Base-by-base conservation (phyloP, 805 yeast species). In the Pichia gijzeniarum region DNA sequence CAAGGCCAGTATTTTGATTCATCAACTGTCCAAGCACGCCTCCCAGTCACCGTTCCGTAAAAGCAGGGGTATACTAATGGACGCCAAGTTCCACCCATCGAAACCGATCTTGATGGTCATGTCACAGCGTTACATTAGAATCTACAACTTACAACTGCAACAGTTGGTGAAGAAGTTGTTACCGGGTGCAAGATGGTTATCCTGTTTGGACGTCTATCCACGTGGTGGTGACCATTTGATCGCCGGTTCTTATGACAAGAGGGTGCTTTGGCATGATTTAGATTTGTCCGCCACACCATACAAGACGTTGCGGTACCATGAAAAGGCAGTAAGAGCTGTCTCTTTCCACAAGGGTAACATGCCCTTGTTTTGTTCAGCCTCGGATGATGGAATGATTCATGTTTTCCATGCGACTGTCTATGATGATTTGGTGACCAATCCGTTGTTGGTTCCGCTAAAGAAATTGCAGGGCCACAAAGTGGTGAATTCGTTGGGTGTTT, bases 171-270 rank as follows among this genome's bases (percentile, higher is more conserved):
- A 88, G 73, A 87, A 89, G 58, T 71, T 93, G 54, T 68, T 82
- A 70, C 98, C 99, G 1, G 98, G 98, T 59, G 97, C 95, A 1
- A 80, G 96, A 65, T 87, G 96, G 95, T 75, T 93, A 56, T 81
- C 95, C 17, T 75, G 82, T 54, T 81, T 93, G 60, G 98, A 90
- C 62, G 83, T 93, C 42, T 98, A 93, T 65, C 97, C 98, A 48
- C 75, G 95, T 53, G 69, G 70, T 22, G 99, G 99, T 46, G 98
- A 93, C 64, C 90, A 93, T 59, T 79, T 93, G 43, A 68, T 93
- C 51, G 95, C 96, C 13, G 85, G 91, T 7, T 88, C 97, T 2
- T 93, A 78, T 64, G 99, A 93, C 65, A 89, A 90, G 73, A 77
- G 97, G 55, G 95, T 93, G 5, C 74, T 90, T 53, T 93, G 99